These are phyloP conservation scores for Phytophthora pistaciae DNA, from an alignment of 352 stramenopile species.

Conservation along the genomic window DNA sequence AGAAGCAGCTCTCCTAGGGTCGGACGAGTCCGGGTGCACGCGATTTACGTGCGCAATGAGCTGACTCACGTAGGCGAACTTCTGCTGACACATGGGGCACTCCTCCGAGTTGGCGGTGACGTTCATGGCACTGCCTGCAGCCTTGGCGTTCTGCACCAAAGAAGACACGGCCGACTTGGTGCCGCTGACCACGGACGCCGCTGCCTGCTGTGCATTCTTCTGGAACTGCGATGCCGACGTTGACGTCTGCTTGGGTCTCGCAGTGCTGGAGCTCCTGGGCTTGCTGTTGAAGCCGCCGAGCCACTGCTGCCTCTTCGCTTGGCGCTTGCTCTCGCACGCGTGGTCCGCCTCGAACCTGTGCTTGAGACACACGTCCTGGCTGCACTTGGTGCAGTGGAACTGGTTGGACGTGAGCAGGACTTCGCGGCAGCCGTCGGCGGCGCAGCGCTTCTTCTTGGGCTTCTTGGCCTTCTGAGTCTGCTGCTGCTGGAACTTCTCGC, in stretches of 20 bases:
- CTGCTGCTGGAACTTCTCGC: slow-evolving; percentile 43
- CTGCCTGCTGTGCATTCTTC: slow-evolving; percentile 42
- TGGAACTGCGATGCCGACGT: slow-evolving; percentile 22
- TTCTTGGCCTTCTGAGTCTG: slow-evolving; percentile 47
- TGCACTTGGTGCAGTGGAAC: slow-evolving; percentile 76
- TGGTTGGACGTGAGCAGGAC: slow-evolving; percentile 75
- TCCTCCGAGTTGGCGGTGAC: slow-evolving; percentile 58
- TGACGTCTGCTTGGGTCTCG: slow-evolving; percentile 20
- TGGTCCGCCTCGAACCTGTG: slow-evolving; percentile 86
- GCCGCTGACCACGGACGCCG: slow-evolving; percentile 42
- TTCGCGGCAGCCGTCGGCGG: slow-evolving; percentile 63
- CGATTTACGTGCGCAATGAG: slow-evolving; percentile 83
- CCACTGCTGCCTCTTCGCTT: slow-evolving; percentile 53
- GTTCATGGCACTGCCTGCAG: slow-evolving; percentile 17
- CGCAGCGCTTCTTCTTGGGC: slow-evolving; percentile 79
- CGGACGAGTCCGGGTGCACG: slow-evolving; percentile 57
- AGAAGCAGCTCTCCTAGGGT: slow-evolving; percentile 13
- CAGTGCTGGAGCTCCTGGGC: slow-evolving; percentile 6
- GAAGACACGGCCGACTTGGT: slow-evolving; percentile 54
- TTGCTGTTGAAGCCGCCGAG: slow-evolving; percentile 26
- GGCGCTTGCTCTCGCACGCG: slow-evolving; percentile 52
- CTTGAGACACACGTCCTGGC: slow-evolving; percentile 75
- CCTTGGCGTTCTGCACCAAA: slow-evolving; percentile 60
- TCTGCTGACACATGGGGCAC: slow-evolving; percentile 80
- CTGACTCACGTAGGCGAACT: slow-evolving; percentile 77